phyloP scores from a whole-genome alignment of 148 eudicot species.

The Chenopodium suecicum region DNA sequence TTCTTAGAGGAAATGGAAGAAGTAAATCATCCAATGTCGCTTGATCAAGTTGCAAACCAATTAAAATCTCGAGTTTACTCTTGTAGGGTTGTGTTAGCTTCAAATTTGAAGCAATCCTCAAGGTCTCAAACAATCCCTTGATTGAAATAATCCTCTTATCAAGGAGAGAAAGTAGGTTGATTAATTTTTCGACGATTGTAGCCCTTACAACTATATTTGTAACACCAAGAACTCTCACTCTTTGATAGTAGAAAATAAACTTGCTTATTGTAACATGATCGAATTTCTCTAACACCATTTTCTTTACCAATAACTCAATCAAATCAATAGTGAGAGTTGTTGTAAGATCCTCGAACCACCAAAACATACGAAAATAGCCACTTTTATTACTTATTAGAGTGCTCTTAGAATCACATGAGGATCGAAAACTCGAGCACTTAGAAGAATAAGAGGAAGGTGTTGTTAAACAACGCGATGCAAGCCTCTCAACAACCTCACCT shows the following conservation, averaged over 20 bases:
- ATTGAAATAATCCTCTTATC: slow-evolving; percentile 37
- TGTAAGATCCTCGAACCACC: slow-evolving; percentile 62
- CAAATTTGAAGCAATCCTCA: slow-evolving; percentile 35
- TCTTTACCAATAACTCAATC: slow-evolving; percentile 35
- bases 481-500: slow-evolving; percentile 37
- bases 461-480: slow-evolving; percentile 15
- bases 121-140: slow-evolving; percentile 35
- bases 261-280: slow-evolving; percentile 44
- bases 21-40: slow-evolving; percentile 53
- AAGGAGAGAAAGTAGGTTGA: slow-evolving; percentile 39
- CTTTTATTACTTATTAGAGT: slow-evolving; percentile 28
- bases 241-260: slow-evolving; percentile 49
- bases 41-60: slow-evolving; percentile 59
- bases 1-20: slow-evolving; percentile 36
- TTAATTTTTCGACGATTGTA: slow-evolving; percentile 35
- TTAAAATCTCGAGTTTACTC: slow-evolving; percentile 40
- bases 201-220: slow-evolving; percentile 23
- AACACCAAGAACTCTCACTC: slow-evolving; percentile 21
- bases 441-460: slow-evolving; percentile 38
- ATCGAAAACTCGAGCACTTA: slow-evolving; percentile 38
- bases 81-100: slow-evolving; percentile 27
- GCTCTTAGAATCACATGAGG: slow-evolving; percentile 47
- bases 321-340: slow-evolving; percentile 25
- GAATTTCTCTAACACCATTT: slow-evolving; percentile 40
- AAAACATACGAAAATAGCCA: slow-evolving; percentile 22